Evolutionary conservation across 352 stramenopile species (phyloP).

Genomic region (Phytophthora sansomeana): DNA sequence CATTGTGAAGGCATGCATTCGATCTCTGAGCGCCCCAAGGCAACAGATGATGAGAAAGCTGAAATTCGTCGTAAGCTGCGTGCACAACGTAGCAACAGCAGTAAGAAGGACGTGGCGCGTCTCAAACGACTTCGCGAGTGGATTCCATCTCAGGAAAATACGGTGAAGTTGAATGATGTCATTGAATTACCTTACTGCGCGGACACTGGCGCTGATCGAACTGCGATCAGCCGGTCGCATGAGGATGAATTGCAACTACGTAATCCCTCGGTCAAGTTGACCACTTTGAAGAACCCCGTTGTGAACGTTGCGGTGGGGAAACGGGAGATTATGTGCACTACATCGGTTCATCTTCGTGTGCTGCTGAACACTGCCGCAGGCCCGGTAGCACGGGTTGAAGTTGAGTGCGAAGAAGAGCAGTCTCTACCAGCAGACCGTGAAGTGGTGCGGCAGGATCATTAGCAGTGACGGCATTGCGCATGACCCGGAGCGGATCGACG

Average conservation of each 20-base stretch:
- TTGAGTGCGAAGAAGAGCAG: too few species aligned
- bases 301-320: neutral
- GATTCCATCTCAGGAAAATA: neutral
- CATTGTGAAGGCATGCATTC: neutral
- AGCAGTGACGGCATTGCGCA: too few species aligned
- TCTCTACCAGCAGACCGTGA: too few species aligned
- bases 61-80: neutral
- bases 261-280: neutral
- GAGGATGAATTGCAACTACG: neutral
- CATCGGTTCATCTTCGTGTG: neutral
- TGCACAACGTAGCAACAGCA: neutral
- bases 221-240: neutral
- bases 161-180: neutral
- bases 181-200: neutral
- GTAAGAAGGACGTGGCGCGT: neutral
- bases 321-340: neutral
- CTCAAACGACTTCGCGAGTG: neutral
- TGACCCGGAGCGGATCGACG: too few species aligned
- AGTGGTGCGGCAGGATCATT: too few species aligned
- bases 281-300: neutral
- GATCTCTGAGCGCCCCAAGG: neutral
- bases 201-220: neutral
- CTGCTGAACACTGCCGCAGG: neutral
- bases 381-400: neutral
- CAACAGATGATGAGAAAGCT: neutral